Conservation (phyloP, 192 early-diverging fungal genomes). For the Lunasporangiospora selenospora region DNA sequence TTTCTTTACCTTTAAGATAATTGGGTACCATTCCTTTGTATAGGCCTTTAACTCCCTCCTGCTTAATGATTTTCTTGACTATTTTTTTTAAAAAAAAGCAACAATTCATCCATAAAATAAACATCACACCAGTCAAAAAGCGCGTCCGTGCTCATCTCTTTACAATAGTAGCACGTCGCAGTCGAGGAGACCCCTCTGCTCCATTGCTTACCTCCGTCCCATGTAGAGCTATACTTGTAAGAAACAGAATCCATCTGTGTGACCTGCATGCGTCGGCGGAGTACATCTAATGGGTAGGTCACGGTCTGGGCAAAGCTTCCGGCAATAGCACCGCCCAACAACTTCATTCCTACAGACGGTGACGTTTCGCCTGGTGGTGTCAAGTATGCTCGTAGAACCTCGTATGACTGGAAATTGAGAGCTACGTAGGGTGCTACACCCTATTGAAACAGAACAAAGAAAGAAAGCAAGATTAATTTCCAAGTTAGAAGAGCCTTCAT, state of each 20-base stretch:
- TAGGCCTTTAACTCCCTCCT: conserved; percentile 74
- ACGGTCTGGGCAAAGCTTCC: conserved; percentile 84
- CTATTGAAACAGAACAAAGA: conserved; percentile 39
- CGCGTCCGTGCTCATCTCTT: too few species aligned
- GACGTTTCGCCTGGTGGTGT: conserved; percentile 63
- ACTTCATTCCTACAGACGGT: conserved; percentile 67
- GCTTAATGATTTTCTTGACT: conserved; percentile 58
- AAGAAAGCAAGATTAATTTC: neutral
- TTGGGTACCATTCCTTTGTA: conserved; percentile 85
- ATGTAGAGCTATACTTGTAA: conserved; percentile 77
- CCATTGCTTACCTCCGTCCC: conserved; percentile 64
- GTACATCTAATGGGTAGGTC: conserved; percentile 81
- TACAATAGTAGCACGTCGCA: too few species aligned
- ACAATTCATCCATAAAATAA: too few species aligned
- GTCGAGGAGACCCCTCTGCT: too few species aligned
- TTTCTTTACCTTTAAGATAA: conserved; percentile 69
- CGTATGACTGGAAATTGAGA: conserved; percentile 84
- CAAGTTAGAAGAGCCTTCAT: too few species aligned
- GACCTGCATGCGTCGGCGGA: conserved; percentile 83
- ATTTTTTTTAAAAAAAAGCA: conserved; percentile 3
- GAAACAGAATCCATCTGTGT: conserved; percentile 70
- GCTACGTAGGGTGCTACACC: conserved; percentile 86
- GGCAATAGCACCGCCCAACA: conserved; percentile 77
- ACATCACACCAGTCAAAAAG: too few species aligned
- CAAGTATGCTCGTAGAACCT: conserved; percentile 74